These are phyloP conservation scores for Colletotrichum abscissum DNA, from an alignment of 2,329 filamentous ascomycete species.

Conservation along the genomic window DNA sequence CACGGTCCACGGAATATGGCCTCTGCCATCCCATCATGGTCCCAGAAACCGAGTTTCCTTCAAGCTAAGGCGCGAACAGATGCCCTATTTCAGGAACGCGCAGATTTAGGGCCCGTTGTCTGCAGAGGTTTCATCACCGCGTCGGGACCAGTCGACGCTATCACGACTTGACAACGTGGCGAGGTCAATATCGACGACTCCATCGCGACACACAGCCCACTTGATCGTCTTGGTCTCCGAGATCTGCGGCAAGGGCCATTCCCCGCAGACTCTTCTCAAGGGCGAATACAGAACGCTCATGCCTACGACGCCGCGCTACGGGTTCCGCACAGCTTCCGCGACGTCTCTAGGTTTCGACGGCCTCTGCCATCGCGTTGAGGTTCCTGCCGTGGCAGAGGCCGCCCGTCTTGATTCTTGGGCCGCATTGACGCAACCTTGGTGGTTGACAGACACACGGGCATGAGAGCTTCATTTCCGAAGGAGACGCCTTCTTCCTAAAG, in stretches of 20 bases:
- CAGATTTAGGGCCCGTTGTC: conserved; percentile 7
- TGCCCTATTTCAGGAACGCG: conserved; percentile 31
- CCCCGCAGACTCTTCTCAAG: conserved; percentile 11
- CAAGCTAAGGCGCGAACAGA: conserved; percentile 8
- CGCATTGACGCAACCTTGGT: conserved; percentile 18
- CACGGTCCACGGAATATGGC: conserved; percentile 2
- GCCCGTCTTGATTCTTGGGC: neutral
- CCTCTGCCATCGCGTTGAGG: neutral
- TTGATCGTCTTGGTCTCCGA: conserved; percentile 30
- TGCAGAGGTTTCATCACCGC: neutral
- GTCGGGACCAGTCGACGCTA: neutral
- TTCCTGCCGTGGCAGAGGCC: neutral
- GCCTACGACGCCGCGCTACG: neutral
- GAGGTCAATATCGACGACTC: conserved; percentile 12
- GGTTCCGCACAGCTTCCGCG: conserved; percentile 13
- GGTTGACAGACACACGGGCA: conserved; percentile 1
- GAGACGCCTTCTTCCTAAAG: conserved; percentile 21
- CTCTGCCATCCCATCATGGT: conserved; percentile 29
- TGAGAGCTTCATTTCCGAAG: conserved; percentile 26
- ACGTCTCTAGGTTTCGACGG: conserved; percentile 4
- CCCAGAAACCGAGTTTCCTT: neutral
- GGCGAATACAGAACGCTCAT: neutral
- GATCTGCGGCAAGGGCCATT: conserved; percentile 29
- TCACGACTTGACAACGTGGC: conserved; percentile 18
- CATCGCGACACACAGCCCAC: conserved; percentile 12